These are phyloP conservation scores for Podospora didyma DNA, from an alignment of 495 filamentous ascomycete genomes.

Conservation along the genomic window DNA sequence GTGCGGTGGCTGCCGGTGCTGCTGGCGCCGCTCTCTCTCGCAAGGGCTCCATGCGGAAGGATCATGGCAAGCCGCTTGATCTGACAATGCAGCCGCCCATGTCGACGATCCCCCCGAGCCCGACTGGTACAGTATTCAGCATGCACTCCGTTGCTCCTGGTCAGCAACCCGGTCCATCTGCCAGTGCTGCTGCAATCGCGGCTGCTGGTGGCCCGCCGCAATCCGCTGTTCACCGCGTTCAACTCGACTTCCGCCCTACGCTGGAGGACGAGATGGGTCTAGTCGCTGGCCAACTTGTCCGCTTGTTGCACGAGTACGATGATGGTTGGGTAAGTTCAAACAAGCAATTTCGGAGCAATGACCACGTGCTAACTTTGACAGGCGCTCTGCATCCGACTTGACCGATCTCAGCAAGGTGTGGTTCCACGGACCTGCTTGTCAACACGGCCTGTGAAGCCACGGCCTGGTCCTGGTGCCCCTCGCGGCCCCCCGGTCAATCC, in stretches of 20 bases:
- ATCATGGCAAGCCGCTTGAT: conserved; percentile 44
- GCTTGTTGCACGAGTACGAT: conserved; percentile 93
- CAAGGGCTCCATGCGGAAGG: conserved; percentile 44
- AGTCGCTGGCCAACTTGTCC: conserved; percentile 71
- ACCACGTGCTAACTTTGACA: conserved; percentile 36
- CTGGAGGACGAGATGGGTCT: conserved; percentile 89
- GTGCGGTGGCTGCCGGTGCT: conserved; percentile 22
- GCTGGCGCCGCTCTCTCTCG: conserved; percentile 33
- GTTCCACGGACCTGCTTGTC: conserved; percentile 92
- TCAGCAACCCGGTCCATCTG: conserved; percentile 38
- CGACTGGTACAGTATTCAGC: conserved; percentile 57
- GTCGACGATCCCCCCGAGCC: conserved; percentile 46
- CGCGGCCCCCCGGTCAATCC: conserved; percentile 25
- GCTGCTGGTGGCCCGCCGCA: conserved; percentile 54
- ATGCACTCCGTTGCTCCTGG: conserved; percentile 48
- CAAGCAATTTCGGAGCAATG: conserved; percentile 19
- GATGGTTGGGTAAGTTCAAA: conserved; percentile 84
- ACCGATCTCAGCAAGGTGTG: conserved; percentile 88
- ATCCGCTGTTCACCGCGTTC: conserved; percentile 75
- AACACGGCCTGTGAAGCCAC: conserved; percentile 82
- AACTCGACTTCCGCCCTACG: conserved; percentile 90
- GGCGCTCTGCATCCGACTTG: conserved; percentile 87
- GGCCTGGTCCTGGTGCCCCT: conserved; percentile 7
- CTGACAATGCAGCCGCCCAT: conserved; percentile 39
- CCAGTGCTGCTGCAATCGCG: conserved; percentile 48